phyloP scores from a whole-genome alignment of 2,329 filamentous ascomycete genomes.

The Diaporthe humulicola region DNA sequence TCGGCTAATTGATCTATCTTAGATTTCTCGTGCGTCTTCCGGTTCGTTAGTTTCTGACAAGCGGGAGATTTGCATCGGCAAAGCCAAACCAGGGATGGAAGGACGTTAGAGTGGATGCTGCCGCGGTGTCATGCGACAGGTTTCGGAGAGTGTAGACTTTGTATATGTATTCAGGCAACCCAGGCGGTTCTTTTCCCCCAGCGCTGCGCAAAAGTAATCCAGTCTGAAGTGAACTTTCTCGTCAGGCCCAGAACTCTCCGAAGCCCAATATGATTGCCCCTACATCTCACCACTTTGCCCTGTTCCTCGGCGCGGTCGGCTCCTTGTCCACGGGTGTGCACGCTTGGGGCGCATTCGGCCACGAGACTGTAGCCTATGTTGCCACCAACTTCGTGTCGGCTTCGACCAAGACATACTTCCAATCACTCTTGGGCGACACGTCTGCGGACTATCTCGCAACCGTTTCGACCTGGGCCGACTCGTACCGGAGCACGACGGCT shows the following conservation, averaged over 20 bases:
- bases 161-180: neutral
- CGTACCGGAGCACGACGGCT: slow-evolving; percentile 58
- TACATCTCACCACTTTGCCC: neutral
- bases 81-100: slow-evolving; percentile 24
- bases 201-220: neutral
- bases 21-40: neutral
- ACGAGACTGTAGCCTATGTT: slow-evolving; percentile 67
- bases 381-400: slow-evolving; percentile 61
- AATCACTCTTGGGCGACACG: slow-evolving; percentile 58
- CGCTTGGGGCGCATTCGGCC: slow-evolving; percentile 61
- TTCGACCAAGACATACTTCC: slow-evolving; percentile 57
- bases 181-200: neutral
- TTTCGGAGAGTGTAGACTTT: neutral
- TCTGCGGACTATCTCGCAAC: slow-evolving; percentile 61
- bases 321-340: neutral
- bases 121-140: neutral
- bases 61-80: slow-evolving; percentile 16
- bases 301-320: neutral
- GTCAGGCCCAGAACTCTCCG: neutral
- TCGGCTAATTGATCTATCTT: neutral
- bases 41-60: slow-evolving; percentile 21
- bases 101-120: neutral
- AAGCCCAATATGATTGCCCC: neutral
- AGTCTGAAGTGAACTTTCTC: neutral
- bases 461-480: slow-evolving; percentile 65